Conservation (phyloP, 495 filamentous ascomycete species). For the Lasiosphaeria ovina region DNA sequence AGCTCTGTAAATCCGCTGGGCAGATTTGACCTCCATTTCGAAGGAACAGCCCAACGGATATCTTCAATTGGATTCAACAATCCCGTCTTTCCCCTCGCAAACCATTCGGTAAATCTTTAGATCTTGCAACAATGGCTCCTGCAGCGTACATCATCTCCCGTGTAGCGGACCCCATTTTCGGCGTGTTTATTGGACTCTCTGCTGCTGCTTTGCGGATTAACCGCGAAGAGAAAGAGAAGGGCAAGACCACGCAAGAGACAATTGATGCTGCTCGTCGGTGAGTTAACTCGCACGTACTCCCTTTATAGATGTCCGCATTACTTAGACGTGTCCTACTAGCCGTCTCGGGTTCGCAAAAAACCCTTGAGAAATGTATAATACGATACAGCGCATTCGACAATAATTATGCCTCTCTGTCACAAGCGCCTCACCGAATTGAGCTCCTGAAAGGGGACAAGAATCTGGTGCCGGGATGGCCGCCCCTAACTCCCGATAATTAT, state of each 20-base stretch:
- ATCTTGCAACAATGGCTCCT: slow-evolving; percentile 39
- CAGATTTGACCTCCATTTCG: background rate
- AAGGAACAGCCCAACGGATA: background rate
- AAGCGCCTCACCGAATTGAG: background rate
- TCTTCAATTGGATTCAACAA: background rate
- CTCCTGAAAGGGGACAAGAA: background rate
- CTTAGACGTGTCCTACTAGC: too few relatives aligned
- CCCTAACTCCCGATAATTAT: too few relatives aligned
- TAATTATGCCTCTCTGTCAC: background rate
- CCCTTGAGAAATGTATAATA: too few relatives aligned
- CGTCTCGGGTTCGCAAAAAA: too few relatives aligned
- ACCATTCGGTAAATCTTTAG: background rate
- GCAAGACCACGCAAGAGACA: slow-evolving; percentile 51
- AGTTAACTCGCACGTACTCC: slow-evolving; percentile 1
- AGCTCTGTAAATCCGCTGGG: background rate
- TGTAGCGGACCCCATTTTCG: slow-evolving; percentile 81
- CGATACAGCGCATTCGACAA: too few relatives aligned
- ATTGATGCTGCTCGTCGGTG: slow-evolving; percentile 50
- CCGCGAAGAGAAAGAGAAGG: slow-evolving; percentile 77
- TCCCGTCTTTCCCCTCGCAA: background rate
- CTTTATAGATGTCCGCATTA: too few relatives aligned
- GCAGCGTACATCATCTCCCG: slow-evolving; percentile 61
- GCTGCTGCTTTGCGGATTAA: slow-evolving; percentile 69
- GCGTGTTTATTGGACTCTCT: slow-evolving; percentile 67
- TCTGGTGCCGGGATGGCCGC: too few relatives aligned